A percentile compares a stretch with the other conserved stretches of the same genome.
These are phyloP conservation scores for Chlorociboria aeruginascens DNA, from an alignment of 495 filamentous ascomycete genomes.

Conservation along the genomic window DNA sequence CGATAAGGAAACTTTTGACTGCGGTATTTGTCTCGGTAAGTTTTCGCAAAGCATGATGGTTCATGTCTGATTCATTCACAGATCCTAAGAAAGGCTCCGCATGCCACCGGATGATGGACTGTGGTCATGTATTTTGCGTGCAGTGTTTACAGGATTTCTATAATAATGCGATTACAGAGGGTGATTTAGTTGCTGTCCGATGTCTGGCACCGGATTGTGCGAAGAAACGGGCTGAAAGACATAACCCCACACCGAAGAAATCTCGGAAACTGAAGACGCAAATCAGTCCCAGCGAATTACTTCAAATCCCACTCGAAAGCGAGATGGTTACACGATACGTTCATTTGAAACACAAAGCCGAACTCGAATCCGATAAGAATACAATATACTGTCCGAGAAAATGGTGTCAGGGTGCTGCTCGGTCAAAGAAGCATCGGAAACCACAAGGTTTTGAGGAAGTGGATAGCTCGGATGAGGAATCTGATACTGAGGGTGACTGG, in stretches of 20 bases:
- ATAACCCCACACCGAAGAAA: slow-evolving; percentile 8
- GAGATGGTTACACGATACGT: slow-evolving; percentile 77
- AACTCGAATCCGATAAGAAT: slow-evolving; percentile 78
- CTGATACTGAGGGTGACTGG: slow-evolving; percentile 30
- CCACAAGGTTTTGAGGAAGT: slow-evolving; percentile 38
- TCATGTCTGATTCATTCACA: slow-evolving; percentile 2
- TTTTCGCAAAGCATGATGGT: not conserved
- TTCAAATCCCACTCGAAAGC: slow-evolving; percentile 68
- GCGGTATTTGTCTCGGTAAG: slow-evolving; percentile 61
- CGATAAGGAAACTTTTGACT: slow-evolving; percentile 76
- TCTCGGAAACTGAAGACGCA: slow-evolving; percentile 42
- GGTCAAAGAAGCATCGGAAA: slow-evolving; percentile 68
- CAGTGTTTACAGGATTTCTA: slow-evolving; percentile 81
- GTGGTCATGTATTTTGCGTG: slow-evolving; percentile 84
- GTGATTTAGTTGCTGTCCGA: slow-evolving; percentile 62
- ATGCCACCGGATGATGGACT: slow-evolving; percentile 69
- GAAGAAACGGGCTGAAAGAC: slow-evolving; percentile 35
- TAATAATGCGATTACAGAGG: slow-evolving; percentile 74
- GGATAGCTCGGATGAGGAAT: slow-evolving; percentile 31
- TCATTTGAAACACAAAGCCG: slow-evolving; percentile 78
- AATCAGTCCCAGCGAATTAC: slow-evolving; percentile 75
- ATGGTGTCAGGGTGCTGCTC: slow-evolving; percentile 90
- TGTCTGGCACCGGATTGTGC: slow-evolving; percentile 71
- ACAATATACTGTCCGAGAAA: slow-evolving; percentile 89
- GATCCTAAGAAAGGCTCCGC: slow-evolving; percentile 82